Evolutionary conservation across 225 moss, liverwort and hornwort species (phyloP), one percentile per base, ranked within the genome.

Genomic region (Asterella californica): DNA sequence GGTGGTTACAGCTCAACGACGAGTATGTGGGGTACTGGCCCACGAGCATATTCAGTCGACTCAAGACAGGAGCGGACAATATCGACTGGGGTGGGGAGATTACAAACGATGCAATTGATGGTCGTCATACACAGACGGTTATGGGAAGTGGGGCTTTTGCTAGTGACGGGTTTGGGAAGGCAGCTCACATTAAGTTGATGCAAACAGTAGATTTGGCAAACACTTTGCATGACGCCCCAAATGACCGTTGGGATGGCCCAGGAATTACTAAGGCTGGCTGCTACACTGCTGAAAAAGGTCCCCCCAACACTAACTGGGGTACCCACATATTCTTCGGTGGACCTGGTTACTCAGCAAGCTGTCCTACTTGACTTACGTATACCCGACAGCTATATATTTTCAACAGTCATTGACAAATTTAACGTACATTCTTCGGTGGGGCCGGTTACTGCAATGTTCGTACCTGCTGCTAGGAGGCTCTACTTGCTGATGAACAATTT

Each of bases 11-110:
- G 17, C 2, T 76, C 32, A 25, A 76, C 54, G 57, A 34, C 59
- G 76, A 76, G 38, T 3, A 1, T 34, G 76, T 76, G 57, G 76
- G 76, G 5, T 76, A 76, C 34, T 76, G 76, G 76, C 76, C 76
- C 21, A 12, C 25, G 5, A 50, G 15, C 29, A 0, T 76, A 21
- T 76, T 55, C 76, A 57, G 4, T 42, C 4, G 42, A 42, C 42
- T 42, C 4, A 59, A 15, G 18, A n/a, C 27, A 29, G 64, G 64
- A 42, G 82, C 82, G 19, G 37, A 53, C 24, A 9, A 12, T 0
- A 24, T 85, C 57, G 6, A 79, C 22, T 85, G 82, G 81, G 82
- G 82, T 15, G 85, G 78, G 9, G 85, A 85, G 45, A 76, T 85
- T 15, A 33, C 68, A 18, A 78, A 82, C 79, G 22, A 70, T 11